These are phyloP conservation scores for Candida nitratophila DNA, from an alignment of 805 yeast species.

Conservation along the genomic window DNA sequence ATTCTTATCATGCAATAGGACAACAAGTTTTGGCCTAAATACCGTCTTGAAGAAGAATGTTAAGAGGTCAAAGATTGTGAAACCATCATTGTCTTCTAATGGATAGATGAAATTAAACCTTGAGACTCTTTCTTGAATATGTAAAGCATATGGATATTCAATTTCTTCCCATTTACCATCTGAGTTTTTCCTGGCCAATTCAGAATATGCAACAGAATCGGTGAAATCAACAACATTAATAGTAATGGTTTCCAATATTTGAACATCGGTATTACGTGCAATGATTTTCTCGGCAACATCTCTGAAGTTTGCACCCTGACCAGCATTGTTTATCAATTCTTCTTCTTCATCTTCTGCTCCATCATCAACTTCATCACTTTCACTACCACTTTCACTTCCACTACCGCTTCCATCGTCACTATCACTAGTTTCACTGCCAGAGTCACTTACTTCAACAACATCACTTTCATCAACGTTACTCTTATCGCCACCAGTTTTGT, in stretches of 20 bases:
- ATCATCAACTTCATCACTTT: neutral
- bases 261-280: neutral
- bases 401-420: neutral
- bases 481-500: too few species aligned
- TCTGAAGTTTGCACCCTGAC: neutral
- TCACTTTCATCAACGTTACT: neutral
- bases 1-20: neutral
- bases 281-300: neutral
- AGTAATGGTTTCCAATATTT: neutral
- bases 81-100: constrained; percentile 8
- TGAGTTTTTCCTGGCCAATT: constrained; percentile 6
- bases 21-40: neutral
- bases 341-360: too few species aligned
- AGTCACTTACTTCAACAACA: neutral
- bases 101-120: constrained; percentile 14
- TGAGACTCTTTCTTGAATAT: constrained; percentile 12
- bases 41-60: constrained; percentile 12
- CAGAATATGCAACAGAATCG: constrained; percentile 9
- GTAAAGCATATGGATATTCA: constrained; percentile 10
- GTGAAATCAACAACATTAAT: constrained; percentile 7
- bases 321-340: too few species aligned
- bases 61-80: constrained; percentile 7
- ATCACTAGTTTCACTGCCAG: neutral
- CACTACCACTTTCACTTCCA: neutral
- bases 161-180: constrained; percentile 8